A percentile compares a stretch with the other conserved stretches of the same genome.
Evolutionary conservation across 805 yeast species (phyloP).

Genomic region (Ogataea corticis): DNA sequence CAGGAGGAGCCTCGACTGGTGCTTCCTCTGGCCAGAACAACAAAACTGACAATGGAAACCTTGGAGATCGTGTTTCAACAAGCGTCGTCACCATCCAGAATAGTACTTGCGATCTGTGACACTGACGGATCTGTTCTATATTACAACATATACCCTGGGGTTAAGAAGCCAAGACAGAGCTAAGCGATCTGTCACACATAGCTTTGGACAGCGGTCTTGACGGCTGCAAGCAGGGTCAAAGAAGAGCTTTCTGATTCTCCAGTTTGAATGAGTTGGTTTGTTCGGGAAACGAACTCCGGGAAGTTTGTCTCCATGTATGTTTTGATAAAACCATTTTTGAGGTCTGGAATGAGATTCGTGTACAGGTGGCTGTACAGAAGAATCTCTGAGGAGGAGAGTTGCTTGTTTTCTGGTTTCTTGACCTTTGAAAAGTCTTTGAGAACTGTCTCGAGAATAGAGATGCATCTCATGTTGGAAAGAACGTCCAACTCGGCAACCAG

Average conservation of each 20-base stretch:
- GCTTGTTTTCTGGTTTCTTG: conserved; percentile 3
- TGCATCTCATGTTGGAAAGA: conserved; percentile 33
- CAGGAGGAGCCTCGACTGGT: conserved; percentile 30
- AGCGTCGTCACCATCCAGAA: conserved; percentile 33
- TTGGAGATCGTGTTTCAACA: conserved; percentile 42
- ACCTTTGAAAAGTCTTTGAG: conserved; percentile 10
- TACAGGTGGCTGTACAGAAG: conserved; percentile 42
- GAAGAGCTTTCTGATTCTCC: not conserved
- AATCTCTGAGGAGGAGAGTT: conserved; percentile 34
- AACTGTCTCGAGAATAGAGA: conserved; percentile 23
- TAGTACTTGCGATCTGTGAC: conserved; percentile 57
- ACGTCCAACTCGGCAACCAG: conserved; percentile 29
- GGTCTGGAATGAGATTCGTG: conserved; percentile 25
- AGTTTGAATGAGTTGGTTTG: not conserved
- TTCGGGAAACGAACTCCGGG: conserved; percentile 30
- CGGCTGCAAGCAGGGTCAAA: conserved; percentile 3
- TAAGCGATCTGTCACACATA: conserved; percentile 2
- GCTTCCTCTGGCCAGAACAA: conserved; percentile 35
- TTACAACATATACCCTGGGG: conserved; percentile 65
- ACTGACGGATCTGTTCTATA: conserved; percentile 73
- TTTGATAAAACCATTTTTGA: conserved; percentile 44
- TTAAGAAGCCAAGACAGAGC: conserved; percentile 53
- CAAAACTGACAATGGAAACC: conserved; percentile 37
- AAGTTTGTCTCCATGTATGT: conserved; percentile 35
- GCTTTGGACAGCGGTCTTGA: conserved; percentile 3